Percentiles rank a stretch among this genome's conserved stretches.
These are phyloP conservation scores for Rhododendron simsii DNA, from an alignment of 148 eudicot species.

Conservation along the genomic window DNA sequence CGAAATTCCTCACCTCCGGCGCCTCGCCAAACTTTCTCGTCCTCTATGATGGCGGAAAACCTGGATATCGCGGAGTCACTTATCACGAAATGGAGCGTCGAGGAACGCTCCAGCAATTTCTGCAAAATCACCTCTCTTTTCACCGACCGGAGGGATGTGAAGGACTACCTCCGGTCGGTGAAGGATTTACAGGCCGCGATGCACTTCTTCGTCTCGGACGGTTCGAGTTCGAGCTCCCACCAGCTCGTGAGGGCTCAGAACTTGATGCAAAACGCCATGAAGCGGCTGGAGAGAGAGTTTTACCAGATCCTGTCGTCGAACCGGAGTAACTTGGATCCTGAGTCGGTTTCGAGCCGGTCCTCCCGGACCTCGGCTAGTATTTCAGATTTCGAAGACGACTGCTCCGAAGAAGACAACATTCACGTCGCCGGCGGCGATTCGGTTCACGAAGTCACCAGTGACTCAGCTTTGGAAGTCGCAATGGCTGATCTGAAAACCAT, in stretches of 20 bases:
- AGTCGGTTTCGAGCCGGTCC: conserved; percentile 22
- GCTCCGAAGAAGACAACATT: conserved; percentile 19
- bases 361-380: conserved; percentile 19
- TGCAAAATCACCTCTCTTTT: conserved; percentile 31
- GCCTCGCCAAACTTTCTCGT: conserved; percentile 25
- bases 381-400: conserved; percentile 24
- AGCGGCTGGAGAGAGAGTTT: conserved; percentile 60
- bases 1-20: conserved; percentile 14
- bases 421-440: not conserved
- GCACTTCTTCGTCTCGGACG: conserved; percentile 27
- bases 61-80: conserved; percentile 40
- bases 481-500: conserved; percentile 54
- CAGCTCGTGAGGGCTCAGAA: conserved; percentile 41
- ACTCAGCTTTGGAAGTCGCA: conserved; percentile 7
- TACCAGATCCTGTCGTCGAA: conserved; percentile 39
- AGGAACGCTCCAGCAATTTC: conserved; percentile 18
- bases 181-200: conserved; percentile 41
- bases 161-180: conserved; percentile 36
- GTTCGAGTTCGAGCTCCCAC: conserved; percentile 24
- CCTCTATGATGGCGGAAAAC: conserved; percentile 42
- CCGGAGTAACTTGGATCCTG: conserved; percentile 29
- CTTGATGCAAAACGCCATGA: conserved; percentile 54
- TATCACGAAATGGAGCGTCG: conserved; percentile 44
- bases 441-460: not conserved
- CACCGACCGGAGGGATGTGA: conserved; percentile 36